Evolutionary conservation across 768 basidiomycete genomes (phyloP).

Genomic region (Boletellus sp.): DNA sequence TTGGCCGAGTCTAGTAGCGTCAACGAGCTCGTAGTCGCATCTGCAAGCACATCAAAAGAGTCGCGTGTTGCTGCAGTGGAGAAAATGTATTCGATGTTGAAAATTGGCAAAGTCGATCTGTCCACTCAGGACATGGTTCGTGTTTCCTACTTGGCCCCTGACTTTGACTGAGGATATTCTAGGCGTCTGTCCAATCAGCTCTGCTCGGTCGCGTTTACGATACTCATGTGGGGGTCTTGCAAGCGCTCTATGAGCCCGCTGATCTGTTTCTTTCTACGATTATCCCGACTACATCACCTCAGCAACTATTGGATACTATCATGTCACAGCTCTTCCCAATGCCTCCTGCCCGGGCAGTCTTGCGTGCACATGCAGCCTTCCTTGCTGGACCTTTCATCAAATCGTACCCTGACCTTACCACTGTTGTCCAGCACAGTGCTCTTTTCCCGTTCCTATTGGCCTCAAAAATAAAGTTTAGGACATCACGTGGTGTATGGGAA

Average conservation of each 20-base stretch:
- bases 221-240: conserved; percentile 53
- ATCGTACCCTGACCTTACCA: conserved; percentile 22
- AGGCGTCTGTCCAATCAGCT: conserved; percentile 61
- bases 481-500: conserved; percentile 68
- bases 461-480: conserved; percentile 68
- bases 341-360: conserved; percentile 48
- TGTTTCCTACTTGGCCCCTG: not conserved
- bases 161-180: conserved; percentile 2
- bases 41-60: conserved; percentile 57
- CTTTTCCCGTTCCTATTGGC: conserved; percentile 75
- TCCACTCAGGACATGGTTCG: conserved; percentile 37
- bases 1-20: conserved; percentile 31
- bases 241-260: conserved; percentile 60
- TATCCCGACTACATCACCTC: conserved; percentile 13
- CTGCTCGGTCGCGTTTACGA: conserved; percentile 71
- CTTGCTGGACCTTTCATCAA: conserved; percentile 44
- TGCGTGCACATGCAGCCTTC: conserved; percentile 58
- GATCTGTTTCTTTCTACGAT: conserved; percentile 40
- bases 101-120: conserved; percentile 16
- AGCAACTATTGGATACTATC: conserved; percentile 21
- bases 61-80: conserved; percentile 59
- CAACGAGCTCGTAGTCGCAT: conserved; percentile 48
- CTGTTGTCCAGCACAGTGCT: conserved; percentile 44
- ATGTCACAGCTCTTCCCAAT: conserved; percentile 27
- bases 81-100: conserved; percentile 44